Evolutionary conservation across 164 flowering plant genomes (phyloP).

Genomic region (Stephania cephalantha): DNA sequence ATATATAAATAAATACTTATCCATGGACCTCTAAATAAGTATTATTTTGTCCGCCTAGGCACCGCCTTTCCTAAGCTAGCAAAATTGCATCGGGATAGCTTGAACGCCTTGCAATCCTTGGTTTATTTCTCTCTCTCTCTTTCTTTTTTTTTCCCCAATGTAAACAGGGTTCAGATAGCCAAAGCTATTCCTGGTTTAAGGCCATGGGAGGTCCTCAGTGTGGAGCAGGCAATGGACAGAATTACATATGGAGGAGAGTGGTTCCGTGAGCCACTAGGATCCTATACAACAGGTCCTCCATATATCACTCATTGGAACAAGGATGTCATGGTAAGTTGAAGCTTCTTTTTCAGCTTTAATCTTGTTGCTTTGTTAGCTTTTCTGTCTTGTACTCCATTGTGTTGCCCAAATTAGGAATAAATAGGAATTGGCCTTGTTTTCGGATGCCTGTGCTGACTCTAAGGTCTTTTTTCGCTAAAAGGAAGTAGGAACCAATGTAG

Average conservation of each 20-base stretch:
- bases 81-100: too few species aligned
- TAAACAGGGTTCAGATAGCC: slow-evolving; percentile 47
- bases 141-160: not conserved
- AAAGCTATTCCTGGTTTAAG: slow-evolving; percentile 72
- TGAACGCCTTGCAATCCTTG: too few species aligned
- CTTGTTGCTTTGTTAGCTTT: not conserved
- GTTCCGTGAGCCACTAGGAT: slow-evolving; percentile 86
- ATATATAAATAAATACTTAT: too few species aligned
- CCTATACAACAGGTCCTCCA: slow-evolving; percentile 81
- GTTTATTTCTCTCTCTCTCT: too few species aligned
- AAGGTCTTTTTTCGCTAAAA: not conserved
- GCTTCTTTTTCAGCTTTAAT: not conserved
- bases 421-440: not conserved
- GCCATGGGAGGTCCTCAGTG: slow-evolving; percentile 91
- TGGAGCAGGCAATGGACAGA: slow-evolving; percentile 92
- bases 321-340: slow-evolving; percentile 45
- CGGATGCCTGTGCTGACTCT: not conserved
- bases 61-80: too few species aligned
- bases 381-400: not conserved
- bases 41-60: too few species aligned
- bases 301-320: slow-evolving; percentile 60
- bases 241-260: slow-evolving; percentile 73
- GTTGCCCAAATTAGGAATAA: not conserved
- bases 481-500: not conserved
- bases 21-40: too few species aligned